Base-by-base conservation (phyloP, 108 stramenopile species). In the Parmales sp. region DNA sequence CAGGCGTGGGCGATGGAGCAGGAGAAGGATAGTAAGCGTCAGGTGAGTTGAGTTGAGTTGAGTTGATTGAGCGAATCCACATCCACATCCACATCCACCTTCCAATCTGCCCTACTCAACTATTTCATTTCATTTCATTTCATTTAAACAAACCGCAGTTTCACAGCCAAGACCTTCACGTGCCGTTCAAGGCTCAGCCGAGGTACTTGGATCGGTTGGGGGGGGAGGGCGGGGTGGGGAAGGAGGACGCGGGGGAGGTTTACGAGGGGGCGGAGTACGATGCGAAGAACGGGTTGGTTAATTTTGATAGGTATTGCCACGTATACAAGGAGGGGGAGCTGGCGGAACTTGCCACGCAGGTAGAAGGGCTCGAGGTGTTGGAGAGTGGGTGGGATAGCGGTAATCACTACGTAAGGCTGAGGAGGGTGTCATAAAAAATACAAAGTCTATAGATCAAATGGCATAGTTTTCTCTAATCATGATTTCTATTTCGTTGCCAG, bases 1-100 rank as follows among this genome's bases (percentile, higher is more conserved):
- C 93, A 97, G 69, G 98, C 96, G 7, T 99, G 98, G 98, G 96
- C 98, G 1, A 74, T 91, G 72, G 93, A 95, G 72, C 98, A 99
- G 72, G 86, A 88, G 26, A 69, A 78, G 65, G 78, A 78, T 41
- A 38, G 46, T 43, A 29, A 20, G 66, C n/a, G n/a, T n/a, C 41
- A 13, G 41, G 13, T 7, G 9, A 43, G 41, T 7, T 7, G n/a
- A n/a, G n/a, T n/a, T n/a, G n/a, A n/a, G n/a, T n/a, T n/a, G n/a
- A n/a, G n/a, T n/a, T n/a, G n/a, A n/a, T n/a, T n/a, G n/a, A n/a
- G n/a, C n/a, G n/a, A n/a, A n/a, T n/a, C n/a, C n/a, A n/a, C n/a
- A n/a, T n/a, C n/a, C n/a, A n/a, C n/a, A n/a, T n/a, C n/a, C n/a
- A n/a, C n/a, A n/a, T n/a, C n/a, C n/a, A n/a, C n/a, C n/a, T n/a